Conservation (phyloP, 2,329 filamentous ascomycete species). For the Phoma herbarum region DNA sequence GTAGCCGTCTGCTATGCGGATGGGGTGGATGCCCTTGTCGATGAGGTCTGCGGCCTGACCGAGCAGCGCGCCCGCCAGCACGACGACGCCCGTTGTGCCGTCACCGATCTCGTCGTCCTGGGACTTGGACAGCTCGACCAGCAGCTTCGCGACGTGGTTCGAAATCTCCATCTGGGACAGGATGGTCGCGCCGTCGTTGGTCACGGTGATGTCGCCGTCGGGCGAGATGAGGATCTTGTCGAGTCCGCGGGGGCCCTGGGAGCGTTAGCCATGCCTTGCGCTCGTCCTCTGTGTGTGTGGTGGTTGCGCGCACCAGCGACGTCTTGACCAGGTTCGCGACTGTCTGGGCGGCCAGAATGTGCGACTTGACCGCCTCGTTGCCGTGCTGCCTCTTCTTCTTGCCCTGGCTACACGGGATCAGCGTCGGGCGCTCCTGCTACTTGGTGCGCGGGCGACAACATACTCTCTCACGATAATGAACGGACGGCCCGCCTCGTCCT, state of each 20-base stretch:
- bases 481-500: slow-evolving; percentile 95
- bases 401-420: slow-evolving; percentile 72
- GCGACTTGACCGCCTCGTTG: slow-evolving; percentile 96
- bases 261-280: slow-evolving; percentile 21
- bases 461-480: slow-evolving; percentile 99
- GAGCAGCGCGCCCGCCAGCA: slow-evolving; percentile 90
- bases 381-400: slow-evolving; percentile 98
- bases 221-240: slow-evolving; percentile 99
- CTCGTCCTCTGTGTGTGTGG: not conserved
- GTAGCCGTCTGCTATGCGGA: slow-evolving; percentile 97
- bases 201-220: slow-evolving; percentile 98
- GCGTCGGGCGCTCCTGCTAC: too few species aligned
- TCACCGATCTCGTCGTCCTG: slow-evolving; percentile 99
- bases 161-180: slow-evolving; percentile 97
- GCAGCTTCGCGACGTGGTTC: slow-evolving; percentile 96
- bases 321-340: slow-evolving; percentile 98
- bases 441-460: slow-evolving; percentile 57
- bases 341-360: slow-evolving; percentile 95
- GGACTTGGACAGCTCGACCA: slow-evolving; percentile 97
- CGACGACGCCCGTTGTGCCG: slow-evolving; percentile 96
- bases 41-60: slow-evolving; percentile 98
- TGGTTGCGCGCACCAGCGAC: slow-evolving; percentile 69
- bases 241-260: slow-evolving; percentile 84
- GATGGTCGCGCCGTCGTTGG: slow-evolving; percentile 98
- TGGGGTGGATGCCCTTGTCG: slow-evolving; percentile 99